Evolutionary conservation across 2,329 filamentous ascomycete species (phyloP).

Genomic region (Botrytis byssoidea): DNA sequence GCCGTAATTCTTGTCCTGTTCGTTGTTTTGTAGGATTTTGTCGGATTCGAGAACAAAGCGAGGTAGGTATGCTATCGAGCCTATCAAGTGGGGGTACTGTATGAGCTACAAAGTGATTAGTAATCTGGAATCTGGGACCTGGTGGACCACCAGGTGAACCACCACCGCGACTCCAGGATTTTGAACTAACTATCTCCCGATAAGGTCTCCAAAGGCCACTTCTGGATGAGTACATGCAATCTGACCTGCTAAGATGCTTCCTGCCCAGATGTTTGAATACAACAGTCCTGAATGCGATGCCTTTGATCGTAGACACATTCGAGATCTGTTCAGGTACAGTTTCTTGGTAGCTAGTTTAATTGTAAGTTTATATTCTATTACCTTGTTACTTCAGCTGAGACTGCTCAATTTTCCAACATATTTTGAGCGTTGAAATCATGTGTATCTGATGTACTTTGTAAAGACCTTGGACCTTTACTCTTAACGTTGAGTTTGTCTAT

Average conservation of each 20-base stretch:
- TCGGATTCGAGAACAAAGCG: neutral
- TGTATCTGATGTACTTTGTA: neutral
- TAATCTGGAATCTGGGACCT: neutral
- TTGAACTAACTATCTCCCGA: neutral
- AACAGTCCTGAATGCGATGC: neutral
- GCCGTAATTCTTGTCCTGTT: neutral
- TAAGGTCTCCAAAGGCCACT: neutral
- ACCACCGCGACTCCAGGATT: neutral
- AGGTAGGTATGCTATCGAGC: neutral
- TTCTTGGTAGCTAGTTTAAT: neutral
- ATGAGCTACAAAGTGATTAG: neutral
- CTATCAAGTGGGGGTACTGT: slow-evolving; percentile 1
- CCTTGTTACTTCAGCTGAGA: neutral
- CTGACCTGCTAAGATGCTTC: neutral
- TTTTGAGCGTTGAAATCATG: neutral
- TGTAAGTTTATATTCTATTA: neutral
- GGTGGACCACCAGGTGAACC: too few species aligned
- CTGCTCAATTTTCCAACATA: neutral
- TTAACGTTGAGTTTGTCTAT: too few species aligned
- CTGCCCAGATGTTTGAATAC: neutral
- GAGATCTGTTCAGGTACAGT: neutral
- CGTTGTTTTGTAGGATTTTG: neutral
- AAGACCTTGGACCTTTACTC: neutral
- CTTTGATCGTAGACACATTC: neutral
- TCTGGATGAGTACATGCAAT: neutral